These are phyloP conservation scores for Geotrichum reessii DNA, from an alignment of 1,139 yeast species.

Conservation along the genomic window DNA sequence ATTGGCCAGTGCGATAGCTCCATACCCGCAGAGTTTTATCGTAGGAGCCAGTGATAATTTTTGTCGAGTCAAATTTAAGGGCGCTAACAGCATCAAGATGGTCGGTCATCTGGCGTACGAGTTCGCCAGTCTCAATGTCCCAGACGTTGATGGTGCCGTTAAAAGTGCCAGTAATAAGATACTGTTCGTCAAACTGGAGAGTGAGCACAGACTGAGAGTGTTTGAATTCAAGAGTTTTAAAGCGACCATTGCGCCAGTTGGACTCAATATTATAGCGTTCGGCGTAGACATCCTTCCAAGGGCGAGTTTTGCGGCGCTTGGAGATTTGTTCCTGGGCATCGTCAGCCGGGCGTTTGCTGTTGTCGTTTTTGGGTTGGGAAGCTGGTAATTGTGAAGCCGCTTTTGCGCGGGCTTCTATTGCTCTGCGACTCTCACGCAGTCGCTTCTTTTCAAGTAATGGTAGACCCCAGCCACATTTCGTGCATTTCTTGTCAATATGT, in stretches of 20 bases:
- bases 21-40: slow-evolving; percentile 91
- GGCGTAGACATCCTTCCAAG: slow-evolving; percentile 93
- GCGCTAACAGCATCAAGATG: slow-evolving; percentile 84
- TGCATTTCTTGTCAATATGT: slow-evolving; percentile 94
- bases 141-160: slow-evolving; percentile 85
- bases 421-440: slow-evolving; percentile 32
- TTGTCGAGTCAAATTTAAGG: slow-evolving; percentile 77
- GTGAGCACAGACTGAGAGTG: slow-evolving; percentile 83
- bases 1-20: slow-evolving; percentile 92
- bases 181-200: slow-evolving; percentile 71
- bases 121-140: slow-evolving; percentile 75
- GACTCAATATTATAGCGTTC: slow-evolving; percentile 87
- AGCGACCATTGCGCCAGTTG: slow-evolving; percentile 87
- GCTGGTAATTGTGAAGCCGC: neutral
- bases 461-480: slow-evolving; percentile 98
- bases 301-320: slow-evolving; percentile 46
- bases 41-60: slow-evolving; percentile 84
- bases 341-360: slow-evolving; percentile 3
- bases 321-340: neutral
- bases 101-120: slow-evolving; percentile 71
- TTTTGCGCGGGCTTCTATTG: slow-evolving; percentile 29
- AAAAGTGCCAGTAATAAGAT: slow-evolving; percentile 84
- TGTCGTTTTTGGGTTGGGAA: neutral
- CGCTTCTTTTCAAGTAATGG: slow-evolving; percentile 60
- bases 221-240: slow-evolving; percentile 55